Base-by-base conservation (phyloP, 2,329 filamentous ascomycete genomes). In the Alternaria atra region DNA sequence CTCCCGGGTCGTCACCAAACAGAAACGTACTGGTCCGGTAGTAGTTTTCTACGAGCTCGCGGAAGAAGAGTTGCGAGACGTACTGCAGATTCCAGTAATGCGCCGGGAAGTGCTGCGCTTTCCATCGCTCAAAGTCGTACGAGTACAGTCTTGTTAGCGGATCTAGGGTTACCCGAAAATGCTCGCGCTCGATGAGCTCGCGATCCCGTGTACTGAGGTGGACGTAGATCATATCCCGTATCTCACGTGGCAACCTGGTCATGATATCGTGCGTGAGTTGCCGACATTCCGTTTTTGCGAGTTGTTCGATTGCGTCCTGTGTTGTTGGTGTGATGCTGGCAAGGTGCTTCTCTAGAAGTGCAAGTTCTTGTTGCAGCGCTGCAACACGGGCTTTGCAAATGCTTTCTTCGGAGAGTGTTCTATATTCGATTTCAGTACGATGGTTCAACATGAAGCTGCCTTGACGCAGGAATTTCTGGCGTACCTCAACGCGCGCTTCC, bases 191-290 rank as follows among this genome's bases (percentile, higher is more conserved):
- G 17, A 71, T 67, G 25, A 54, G 46, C 27, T 68, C 60, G 32
- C 54, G 29, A 7, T 27, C 17, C 5, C 56, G 58, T 4, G 55
- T 64, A n/a, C 55, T 64, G 27, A 71, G 63, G 13, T 69, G 55
- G 1, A 55, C 29, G 37, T 63, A 69, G 3, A 71, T 61, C 63
- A 69, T 70, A n/a, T 71, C 67, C 7, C 68, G 67, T 2, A 69
- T 34, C 34, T 69, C 66, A 9, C 65, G 58, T 1, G 66, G 66
- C 5, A 69, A n/a, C n/a, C 30, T 63, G 43, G 20, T 44, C 17
- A 61, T 35, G 20, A 71, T 29, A 0, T 40, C 29, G 12, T 55
- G 50, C 5, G 60, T 62, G 5, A 71, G 48, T 2, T 55, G 30
- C 2, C 51, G 40, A 39, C 67, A 70, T 62, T 70, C 64, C 32